A percentile compares a stretch with the other conserved stretches of the same genome.
These are phyloP conservation scores for Globisporangium acanthophoron DNA, from an alignment of 352 stramenopile species.

Conservation along the genomic window DNA sequence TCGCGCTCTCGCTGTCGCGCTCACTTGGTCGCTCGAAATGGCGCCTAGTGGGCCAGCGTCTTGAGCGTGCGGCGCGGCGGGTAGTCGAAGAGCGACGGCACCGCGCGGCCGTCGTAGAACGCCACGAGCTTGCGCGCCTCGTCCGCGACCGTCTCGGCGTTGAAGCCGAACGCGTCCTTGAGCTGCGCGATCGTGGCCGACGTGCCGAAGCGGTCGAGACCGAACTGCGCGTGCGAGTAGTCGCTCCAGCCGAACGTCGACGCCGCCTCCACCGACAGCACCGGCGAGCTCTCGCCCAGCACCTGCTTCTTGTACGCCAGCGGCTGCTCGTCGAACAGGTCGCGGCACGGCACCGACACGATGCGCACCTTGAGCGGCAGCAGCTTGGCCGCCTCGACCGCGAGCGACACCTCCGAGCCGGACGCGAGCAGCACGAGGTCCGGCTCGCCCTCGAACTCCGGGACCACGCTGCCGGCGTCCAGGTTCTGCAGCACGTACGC, in stretches of 20 bases:
- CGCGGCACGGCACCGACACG: conserved; percentile 96
- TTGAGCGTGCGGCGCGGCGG: conserved; percentile 64
- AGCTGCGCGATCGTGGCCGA: conserved; percentile 87
- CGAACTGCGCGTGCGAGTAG: conserved; percentile 94
- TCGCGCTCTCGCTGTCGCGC: background rate
- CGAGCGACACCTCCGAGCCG: conserved; percentile 95
- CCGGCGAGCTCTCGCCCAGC: conserved; percentile 92
- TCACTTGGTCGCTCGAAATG: background rate
- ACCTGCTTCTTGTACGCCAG: conserved; percentile 94
- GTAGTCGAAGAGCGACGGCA: conserved; percentile 71
- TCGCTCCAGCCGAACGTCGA: conserved; percentile 93
- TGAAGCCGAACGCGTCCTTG: conserved; percentile 96
- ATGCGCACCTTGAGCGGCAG: conserved; percentile 88
- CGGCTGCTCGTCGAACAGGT: conserved; percentile 96
- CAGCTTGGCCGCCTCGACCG: conserved; percentile 92
- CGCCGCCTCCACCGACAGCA: conserved; percentile 95
- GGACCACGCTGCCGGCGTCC: conserved; percentile 73
- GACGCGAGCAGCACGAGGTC: conserved; percentile 92
- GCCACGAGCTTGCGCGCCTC: conserved; percentile 91
- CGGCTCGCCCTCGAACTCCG: conserved; percentile 57
- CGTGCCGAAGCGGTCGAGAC: conserved; percentile 85
- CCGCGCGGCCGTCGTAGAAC: conserved; percentile 84
- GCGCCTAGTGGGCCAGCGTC: conserved; percentile 42
- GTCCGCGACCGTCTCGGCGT: conserved; percentile 89
- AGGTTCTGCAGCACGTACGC: conserved; percentile 79